Conservation (phyloP, 1,139 yeast genomes). For the Lodderomyces metapsilosis region DNA sequence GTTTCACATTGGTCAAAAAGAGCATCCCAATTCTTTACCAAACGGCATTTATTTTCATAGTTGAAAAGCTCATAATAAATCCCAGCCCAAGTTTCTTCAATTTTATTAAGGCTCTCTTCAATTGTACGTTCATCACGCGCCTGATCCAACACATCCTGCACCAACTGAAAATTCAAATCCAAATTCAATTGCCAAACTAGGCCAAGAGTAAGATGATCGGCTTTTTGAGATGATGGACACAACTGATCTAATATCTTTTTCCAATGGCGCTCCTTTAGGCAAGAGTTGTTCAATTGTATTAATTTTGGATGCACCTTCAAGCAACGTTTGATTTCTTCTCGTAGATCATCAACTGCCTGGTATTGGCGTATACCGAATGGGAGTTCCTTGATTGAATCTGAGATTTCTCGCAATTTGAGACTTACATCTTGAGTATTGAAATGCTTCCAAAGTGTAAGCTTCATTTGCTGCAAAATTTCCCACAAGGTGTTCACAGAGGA, state of each 20-base stretch:
- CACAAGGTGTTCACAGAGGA: slow-evolving; percentile 55
- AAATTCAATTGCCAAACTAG: slow-evolving; percentile 63
- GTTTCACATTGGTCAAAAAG: slow-evolving; percentile 60
- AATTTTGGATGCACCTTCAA: slow-evolving; percentile 41
- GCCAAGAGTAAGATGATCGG: slow-evolving; percentile 45
- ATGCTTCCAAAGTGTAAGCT: slow-evolving; percentile 49
- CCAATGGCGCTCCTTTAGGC: slow-evolving; percentile 74
- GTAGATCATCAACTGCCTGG: slow-evolving; percentile 64
- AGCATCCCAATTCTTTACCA: slow-evolving; percentile 69
- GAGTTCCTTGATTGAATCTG: slow-evolving; percentile 48
- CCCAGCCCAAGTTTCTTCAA: slow-evolving; percentile 50
- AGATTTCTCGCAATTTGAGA: slow-evolving; percentile 50
- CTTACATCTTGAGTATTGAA: slow-evolving; percentile 50
- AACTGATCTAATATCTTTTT: slow-evolving; percentile 40
- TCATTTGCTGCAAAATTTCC: slow-evolving; percentile 48
- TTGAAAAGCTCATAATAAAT: slow-evolving; percentile 54
- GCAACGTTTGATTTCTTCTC: slow-evolving; percentile 41
- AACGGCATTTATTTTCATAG: slow-evolving; percentile 50
- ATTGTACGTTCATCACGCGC: slow-evolving; percentile 76
- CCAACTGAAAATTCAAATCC: slow-evolving; percentile 50
- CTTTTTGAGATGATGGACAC: slow-evolving; percentile 17
- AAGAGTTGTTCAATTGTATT: slow-evolving; percentile 53
- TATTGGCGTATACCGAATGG: slow-evolving; percentile 67
- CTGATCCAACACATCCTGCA: slow-evolving; percentile 53
- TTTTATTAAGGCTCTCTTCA: slow-evolving; percentile 51